Conservation (phyloP, 208 protist genomes). For the Trypanosoma cruzi region DNA sequence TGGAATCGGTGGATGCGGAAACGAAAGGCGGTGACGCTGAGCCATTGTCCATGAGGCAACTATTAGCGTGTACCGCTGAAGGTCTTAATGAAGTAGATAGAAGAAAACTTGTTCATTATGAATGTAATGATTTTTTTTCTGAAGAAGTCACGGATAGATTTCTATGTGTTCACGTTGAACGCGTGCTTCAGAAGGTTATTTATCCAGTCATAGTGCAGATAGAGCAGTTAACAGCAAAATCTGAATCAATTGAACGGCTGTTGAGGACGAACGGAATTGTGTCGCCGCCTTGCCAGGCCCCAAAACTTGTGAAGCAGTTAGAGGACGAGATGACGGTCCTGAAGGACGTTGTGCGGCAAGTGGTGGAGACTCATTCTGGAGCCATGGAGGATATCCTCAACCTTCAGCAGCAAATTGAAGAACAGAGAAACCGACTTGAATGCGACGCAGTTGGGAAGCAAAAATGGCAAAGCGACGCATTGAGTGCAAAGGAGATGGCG, state of each 20-base stretch:
- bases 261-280: background rate
- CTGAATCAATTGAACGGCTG: background rate
- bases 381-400: constrained; percentile 21
- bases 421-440: background rate
- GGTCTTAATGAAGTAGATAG: background rate
- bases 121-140: background rate
- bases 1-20: background rate
- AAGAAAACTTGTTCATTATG: background rate
- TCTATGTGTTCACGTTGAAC: background rate
- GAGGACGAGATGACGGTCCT: constrained; percentile 5
- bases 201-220: constrained; percentile 16
- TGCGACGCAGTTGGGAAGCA: background rate
- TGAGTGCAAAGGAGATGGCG: constrained; percentile 27
- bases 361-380: constrained; percentile 8
- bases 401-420: constrained; percentile 24
- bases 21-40: background rate
- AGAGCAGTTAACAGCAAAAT: constrained; percentile 2
- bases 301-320: background rate
- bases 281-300: background rate
- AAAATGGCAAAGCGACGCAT: constrained; percentile 5
- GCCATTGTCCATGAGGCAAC: background rate
- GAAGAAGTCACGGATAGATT: background rate
- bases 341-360: constrained; percentile 12
- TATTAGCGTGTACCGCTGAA: background rate
- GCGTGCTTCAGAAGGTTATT: background rate